Evolutionary conservation across 345 rosid genomes (phyloP), one percentile per base, ranked within the genome.

Genomic region (Kandelia obovata): DNA sequence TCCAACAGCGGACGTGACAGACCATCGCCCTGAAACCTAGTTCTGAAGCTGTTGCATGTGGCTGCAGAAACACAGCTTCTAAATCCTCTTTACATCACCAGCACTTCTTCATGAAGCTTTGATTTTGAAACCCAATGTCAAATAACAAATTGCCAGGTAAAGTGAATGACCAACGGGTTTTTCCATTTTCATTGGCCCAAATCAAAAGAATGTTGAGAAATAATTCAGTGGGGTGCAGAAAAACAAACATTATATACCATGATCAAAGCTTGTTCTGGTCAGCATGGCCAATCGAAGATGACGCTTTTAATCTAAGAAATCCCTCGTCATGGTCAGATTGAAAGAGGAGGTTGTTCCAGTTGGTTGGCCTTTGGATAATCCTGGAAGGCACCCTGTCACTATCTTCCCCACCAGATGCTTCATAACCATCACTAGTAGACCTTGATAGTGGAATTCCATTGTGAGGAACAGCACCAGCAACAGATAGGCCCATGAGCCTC

Each of bases 351-450:
- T 80, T 83, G 55, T 77, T 83, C 96, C 96, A 87, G 82, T 85
- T 81, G 20, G 80, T 74, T 46, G 96, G 79, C 73, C 87, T 88
- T 66, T 90, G 85, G 47, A 81, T 79, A 63, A 78, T 78, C 79
- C 99, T 84, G n/a, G 90, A 81, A 71, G 99, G 91, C 72, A 95
- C 91, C 72, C 88, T 83, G 72, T 95, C 99, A 32, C 99, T 95
- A 68, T 95, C 99, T 83, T 95, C 99, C 30, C 99, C 99, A 21
- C 97, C 99, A 20, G 99, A 95, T 17, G 99, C 94, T 77, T 95
- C 99, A 27, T 95, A 95, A 7, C 99, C 99, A 71, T 95, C 99
- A 66, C 99, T 95, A 62, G 96, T 83, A 34, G 99, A 92, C 79
- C 97, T 92, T 19, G 96, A 90, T 56, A 92, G 75, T n/a, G 89